Evolutionary conservation across 208 protist species (phyloP), one percentile per base, ranked within the genome.

Genomic region (Phytomonas sp.): DNA sequence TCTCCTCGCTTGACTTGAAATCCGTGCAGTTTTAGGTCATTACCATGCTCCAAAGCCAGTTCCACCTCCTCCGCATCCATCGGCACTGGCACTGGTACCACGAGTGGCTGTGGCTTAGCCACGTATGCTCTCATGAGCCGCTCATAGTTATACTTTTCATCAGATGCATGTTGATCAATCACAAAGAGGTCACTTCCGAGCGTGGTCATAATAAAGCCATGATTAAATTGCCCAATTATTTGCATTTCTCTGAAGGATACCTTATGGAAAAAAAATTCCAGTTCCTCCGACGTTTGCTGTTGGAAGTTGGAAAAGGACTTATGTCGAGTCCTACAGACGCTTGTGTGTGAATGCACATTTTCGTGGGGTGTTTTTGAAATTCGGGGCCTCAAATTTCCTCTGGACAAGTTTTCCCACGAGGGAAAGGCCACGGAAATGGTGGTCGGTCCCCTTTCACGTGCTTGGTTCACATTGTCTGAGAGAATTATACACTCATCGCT

Each of bases 141-240:
- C 77, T 98, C 92, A 75, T 95, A 98, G 72, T 97, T 97, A 73
- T 81, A 95, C 77, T 97, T 98, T 66, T 98, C 96, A 70, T 98
- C 96, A 1, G 94, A 91, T 11, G 96, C 96, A 76, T 98, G 96
- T 76, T 98, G 96, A 71, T 98, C 96, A 60, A 98, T 87, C 51
- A 98, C 88, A 69, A 97, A 97, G 17, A 98, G 66, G 64, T 97
- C 89, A 34, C 66, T 65, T 60, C 92, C 78, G 46, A 95, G 70
- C 3, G 71, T 65, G 17, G 89, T 78, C 46, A 98, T 73, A 72
- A 98, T 98, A 78, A 98, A 98, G 67, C 94, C 94, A 70, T 94
- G 83, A 77, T 98, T 98, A 75, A 98, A 98, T 80, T 98, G 96
- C 0, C 96, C 96, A 46, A 97, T 77, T 63, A 98, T 77, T 34